Base-by-base conservation (phyloP, 2,329 filamentous ascomycete species). In the Iodosphaeria phyllophila region DNA sequence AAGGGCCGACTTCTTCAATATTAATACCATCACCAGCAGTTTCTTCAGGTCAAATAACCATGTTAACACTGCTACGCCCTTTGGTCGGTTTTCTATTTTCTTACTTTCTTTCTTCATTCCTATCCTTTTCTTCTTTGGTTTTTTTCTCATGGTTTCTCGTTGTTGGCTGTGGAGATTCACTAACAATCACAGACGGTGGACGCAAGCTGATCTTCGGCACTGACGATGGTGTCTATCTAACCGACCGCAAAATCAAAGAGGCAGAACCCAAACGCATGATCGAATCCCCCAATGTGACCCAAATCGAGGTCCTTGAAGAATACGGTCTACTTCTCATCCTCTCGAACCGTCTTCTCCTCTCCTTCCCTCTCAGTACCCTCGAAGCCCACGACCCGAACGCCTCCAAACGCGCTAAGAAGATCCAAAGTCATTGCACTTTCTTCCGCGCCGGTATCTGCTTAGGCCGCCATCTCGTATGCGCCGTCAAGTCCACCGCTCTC, bases 371-470 rank as follows among this genome's bases (percentile, higher is more conserved):
- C 26, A 75, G 86, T 32, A 83, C 82, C 9, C 60, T 98, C 28
- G 86, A 92, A 40, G 67, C 76, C 3, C 76, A 76, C 33, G 84
- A 95, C 41, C 74, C 74, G 25, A 66, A 79, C 17, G 58, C 84
- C 28, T 70, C 71, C 10, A 92, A 89, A 48, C 70, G 83, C 20
- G 82, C 83, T 6, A 86, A 89, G 58, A 93, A 93, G 60, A 95
- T 98, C 34, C 77, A 84, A 50, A 92, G 79, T 40, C 84, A 93
- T 52, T 91, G 86, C 50, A 93, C 86, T 50, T 98, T 95, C 57
- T 98, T 98, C 70, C 92, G 91, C 53, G 78, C 83, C 11, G 89
- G 89, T 19, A 91, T 93, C 41, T 95, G 89, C 44, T 64, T 93
- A 30, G 84, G 89, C 17, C 70, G 89, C 32, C 89, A 95, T 45